Evolutionary conservation across 352 stramenopile genomes (phyloP).

Genomic region (Chrysophaeum taylorii): DNA sequence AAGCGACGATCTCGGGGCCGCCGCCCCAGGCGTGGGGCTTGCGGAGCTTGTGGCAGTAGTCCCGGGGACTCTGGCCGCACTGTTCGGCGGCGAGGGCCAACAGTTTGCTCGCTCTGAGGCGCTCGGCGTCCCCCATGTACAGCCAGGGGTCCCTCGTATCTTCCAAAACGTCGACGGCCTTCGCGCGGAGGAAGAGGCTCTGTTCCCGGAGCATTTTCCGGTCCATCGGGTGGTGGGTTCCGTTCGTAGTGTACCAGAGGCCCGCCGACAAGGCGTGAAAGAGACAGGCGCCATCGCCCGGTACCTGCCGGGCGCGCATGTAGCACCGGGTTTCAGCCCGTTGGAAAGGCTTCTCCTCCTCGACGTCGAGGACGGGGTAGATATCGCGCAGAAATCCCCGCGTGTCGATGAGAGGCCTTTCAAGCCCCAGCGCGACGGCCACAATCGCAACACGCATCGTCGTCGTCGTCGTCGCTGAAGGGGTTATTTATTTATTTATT

Average conservation of each 20-base stretch:
- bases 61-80: constrained; percentile 38
- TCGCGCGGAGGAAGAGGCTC: constrained; percentile 30
- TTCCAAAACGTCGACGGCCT: constrained; percentile 35
- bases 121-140: constrained; percentile 48
- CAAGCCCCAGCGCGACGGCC: too few species aligned
- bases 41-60: constrained; percentile 53
- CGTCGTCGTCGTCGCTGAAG: too few species aligned
- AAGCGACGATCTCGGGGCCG: constrained; percentile 59
- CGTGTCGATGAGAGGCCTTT: background rate
- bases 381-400: background rate
- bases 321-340: background rate
- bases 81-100: constrained; percentile 39
- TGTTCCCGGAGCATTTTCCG: constrained; percentile 21
- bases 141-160: constrained; percentile 20
- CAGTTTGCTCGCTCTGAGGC: constrained; percentile 39
- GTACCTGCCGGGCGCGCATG: constrained; percentile 45
- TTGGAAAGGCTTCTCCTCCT: background rate
- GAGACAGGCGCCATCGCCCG: constrained; percentile 66
- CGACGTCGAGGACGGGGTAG: background rate
- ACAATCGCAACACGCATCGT: too few species aligned
- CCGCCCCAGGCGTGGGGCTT: constrained; percentile 60
- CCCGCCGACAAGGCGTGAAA: constrained; percentile 56
- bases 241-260: constrained; percentile 26
- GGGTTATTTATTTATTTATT: too few species aligned
- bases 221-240: constrained; percentile 19